phyloP scores from a whole-genome alignment of 2,329 filamentous ascomycete species.

The Botrytis pseudocinerea region DNA sequence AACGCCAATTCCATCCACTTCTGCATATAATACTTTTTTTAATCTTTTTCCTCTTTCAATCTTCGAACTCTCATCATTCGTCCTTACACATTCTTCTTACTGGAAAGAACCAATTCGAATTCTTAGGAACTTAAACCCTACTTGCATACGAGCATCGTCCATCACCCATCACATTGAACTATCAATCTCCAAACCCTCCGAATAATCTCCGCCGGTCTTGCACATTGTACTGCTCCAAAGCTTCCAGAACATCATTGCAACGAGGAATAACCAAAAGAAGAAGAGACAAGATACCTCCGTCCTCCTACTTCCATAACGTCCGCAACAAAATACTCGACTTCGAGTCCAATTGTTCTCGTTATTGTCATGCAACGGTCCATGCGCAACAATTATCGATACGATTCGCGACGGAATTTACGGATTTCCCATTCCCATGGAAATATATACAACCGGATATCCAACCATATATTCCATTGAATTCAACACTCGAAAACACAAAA shows the following conservation, averaged over 20 bases:
- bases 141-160: not conserved
- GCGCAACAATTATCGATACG: conserved; percentile 25
- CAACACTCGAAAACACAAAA: not conserved
- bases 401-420: conserved; percentile 20
- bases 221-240: conserved; percentile 5
- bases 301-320: not conserved
- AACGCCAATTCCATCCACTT: conserved; percentile 7
- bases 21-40: not conserved
- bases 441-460: conserved; percentile 28
- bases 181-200: conserved; percentile 12
- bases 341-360: conserved; percentile 25
- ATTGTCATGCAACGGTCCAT: conserved; percentile 34
- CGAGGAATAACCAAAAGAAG: not conserved
- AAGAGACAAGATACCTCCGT: not conserved
- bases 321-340: conserved; percentile 11
- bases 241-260: conserved; percentile 6
- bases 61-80: not conserved
- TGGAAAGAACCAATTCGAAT: not conserved
- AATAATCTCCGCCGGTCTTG: not conserved
- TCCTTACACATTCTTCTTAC: not conserved
- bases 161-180: conserved; percentile 4
- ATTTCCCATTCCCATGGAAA: conserved; percentile 29
- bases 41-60: not conserved
- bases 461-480: not conserved
- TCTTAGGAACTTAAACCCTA: not conserved